phyloP scores from a whole-genome alignment of 495 filamentous ascomycete species.

The Gamarada debralockiae region DNA sequence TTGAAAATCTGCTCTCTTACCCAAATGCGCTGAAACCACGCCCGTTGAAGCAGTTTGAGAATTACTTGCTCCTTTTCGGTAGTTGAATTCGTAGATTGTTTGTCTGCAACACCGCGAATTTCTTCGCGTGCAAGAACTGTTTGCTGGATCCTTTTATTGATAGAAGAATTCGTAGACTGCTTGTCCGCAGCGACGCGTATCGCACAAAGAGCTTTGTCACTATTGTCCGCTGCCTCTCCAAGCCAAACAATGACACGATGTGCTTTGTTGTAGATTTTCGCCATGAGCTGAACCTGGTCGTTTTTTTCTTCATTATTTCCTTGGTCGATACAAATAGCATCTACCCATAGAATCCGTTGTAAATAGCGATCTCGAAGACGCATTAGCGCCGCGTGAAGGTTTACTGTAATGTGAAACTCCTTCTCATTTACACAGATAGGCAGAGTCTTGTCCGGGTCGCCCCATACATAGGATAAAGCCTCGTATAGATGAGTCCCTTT shows the following conservation, averaged over 20 bases:
- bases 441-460: neutral
- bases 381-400: constrained; percentile 21
- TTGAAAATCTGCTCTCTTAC: constrained; percentile 19
- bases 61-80: constrained; percentile 8
- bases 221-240: constrained; percentile 23
- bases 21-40: constrained; percentile 31
- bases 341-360: too few relatives aligned
- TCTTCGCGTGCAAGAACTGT: too few relatives aligned
- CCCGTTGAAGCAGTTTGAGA: constrained; percentile 18
- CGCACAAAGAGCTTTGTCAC: constrained; percentile 13
- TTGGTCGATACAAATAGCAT: too few relatives aligned
- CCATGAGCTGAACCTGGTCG: constrained; percentile 25
- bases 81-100: too few relatives aligned
- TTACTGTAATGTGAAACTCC: constrained; percentile 15
- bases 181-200: constrained; percentile 11
- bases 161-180: neutral
- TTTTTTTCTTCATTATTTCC: constrained; percentile 8
- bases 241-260: constrained; percentile 31
- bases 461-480: too few relatives aligned
- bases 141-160: neutral
- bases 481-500: constrained; percentile 12
- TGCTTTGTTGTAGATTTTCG: constrained; percentile 32
- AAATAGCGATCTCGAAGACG: too few relatives aligned
- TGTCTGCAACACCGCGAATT: too few relatives aligned
- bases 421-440: constrained; percentile 5